Conservation (phyloP, 164 flowering plant species). For the Santalum album region DNA sequence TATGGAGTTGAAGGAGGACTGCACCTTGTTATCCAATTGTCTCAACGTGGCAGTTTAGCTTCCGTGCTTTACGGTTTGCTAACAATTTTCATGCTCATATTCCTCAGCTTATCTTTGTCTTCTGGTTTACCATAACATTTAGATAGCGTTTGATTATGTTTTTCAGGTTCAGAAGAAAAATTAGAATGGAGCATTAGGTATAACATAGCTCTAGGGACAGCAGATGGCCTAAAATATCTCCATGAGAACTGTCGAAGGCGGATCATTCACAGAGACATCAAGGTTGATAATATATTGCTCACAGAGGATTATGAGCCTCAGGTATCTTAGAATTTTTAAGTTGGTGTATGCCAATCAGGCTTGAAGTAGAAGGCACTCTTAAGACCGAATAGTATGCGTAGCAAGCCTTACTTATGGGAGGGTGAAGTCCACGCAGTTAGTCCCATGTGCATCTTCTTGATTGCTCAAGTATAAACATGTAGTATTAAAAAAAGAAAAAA, state of each 20-base stretch:
- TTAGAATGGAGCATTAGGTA: constrained; percentile 2
- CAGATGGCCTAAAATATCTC: constrained; percentile 2
- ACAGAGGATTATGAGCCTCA: constrained; percentile 29
- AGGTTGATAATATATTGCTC: constrained; percentile 28
- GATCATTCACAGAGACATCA: constrained; percentile 33
- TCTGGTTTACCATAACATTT: neutral
- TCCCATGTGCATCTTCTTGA: too few species aligned
- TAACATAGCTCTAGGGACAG: constrained; percentile 4
- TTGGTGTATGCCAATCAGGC: too few species aligned
- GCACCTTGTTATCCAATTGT: constrained; percentile 2
- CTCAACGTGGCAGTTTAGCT: constrained; percentile 1
- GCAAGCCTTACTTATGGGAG: too few species aligned
- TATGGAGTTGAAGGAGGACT: constrained; percentile 5
- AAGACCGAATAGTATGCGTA: too few species aligned
- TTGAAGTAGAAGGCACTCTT: too few species aligned
- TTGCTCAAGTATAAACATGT: too few species aligned
- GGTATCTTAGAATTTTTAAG: constrained; percentile 7
- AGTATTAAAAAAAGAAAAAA: too few species aligned
- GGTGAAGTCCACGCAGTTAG: too few species aligned
- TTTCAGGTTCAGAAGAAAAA: constrained; percentile 4
- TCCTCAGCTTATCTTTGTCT: neutral
- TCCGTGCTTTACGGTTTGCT: constrained; percentile 3
- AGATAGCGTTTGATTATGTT: neutral
- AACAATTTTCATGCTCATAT: neutral
- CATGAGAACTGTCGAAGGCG: constrained; percentile 6